Conservation (phyloP, 2,329 filamentous ascomycete species). For the Blastomyces gilchristii region DNA sequence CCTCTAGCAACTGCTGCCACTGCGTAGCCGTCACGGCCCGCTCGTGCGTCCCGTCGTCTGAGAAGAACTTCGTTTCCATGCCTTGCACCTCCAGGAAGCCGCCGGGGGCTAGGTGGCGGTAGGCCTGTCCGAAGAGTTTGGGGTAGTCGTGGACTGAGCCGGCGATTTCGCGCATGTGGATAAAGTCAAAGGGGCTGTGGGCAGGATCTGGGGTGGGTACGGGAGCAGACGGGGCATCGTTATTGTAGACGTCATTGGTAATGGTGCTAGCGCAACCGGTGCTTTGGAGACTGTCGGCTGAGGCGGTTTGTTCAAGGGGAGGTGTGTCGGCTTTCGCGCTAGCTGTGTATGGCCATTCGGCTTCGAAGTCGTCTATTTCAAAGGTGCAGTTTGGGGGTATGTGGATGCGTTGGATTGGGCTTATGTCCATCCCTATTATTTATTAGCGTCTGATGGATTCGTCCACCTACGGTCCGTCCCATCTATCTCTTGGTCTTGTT, state of each 20-base stretch:
- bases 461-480: too few species aligned
- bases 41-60: constrained; percentile 26
- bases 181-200: constrained; percentile 10
- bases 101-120: constrained; percentile 25
- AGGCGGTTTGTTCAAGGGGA: neutral
- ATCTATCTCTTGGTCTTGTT: neutral
- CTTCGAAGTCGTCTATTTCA: constrained; percentile 23
- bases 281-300: neutral
- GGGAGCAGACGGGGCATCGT: neutral
- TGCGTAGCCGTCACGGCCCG: constrained; percentile 19
- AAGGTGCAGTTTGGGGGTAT: constrained; percentile 21
- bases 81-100: constrained; percentile 31
- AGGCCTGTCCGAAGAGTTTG: constrained; percentile 24
- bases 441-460: neutral
- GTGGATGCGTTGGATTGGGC: constrained; percentile 12
- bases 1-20: constrained; percentile 24
- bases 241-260: neutral
- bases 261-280: neutral
- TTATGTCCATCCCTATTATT: constrained; percentile 12
- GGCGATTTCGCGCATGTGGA: constrained; percentile 13
- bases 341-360: constrained; percentile 19
- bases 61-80: constrained; percentile 22
- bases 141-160: constrained; percentile 23
- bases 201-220: neutral
- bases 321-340: neutral